Conservation (phyloP, 768 basidiomycete genomes). For the Mycena filopes region DNA sequence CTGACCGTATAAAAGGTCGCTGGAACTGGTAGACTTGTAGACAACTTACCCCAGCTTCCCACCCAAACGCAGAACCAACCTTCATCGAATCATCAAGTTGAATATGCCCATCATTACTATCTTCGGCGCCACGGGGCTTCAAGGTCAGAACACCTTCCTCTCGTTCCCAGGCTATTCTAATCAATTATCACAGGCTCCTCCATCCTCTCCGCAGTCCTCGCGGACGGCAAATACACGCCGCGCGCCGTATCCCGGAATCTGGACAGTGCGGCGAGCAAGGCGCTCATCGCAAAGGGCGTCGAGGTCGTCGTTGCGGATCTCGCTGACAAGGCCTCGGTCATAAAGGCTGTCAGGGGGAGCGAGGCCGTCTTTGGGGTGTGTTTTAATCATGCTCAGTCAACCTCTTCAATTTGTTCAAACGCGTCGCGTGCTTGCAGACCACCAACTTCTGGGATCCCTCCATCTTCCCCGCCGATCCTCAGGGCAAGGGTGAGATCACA, state of each 20-base stretch:
- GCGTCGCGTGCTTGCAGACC: background rate
- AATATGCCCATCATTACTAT: conserved; percentile 11
- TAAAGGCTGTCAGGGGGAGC: conserved; percentile 29
- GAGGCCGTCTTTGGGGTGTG: conserved; percentile 35
- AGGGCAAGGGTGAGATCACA: conserved; percentile 33
- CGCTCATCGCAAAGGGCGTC: conserved; percentile 16
- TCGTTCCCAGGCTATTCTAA: background rate
- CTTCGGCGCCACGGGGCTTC: conserved; percentile 18
- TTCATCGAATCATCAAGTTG: no score
- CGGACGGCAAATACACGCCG: conserved; percentile 32
- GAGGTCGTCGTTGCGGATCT: conserved; percentile 34
- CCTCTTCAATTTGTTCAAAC: no score
- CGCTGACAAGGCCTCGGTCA: conserved; percentile 21
- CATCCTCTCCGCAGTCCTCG: conserved; percentile 27
- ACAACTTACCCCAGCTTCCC: no score
- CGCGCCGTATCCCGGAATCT: conserved; percentile 33
- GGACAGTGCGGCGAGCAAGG: conserved; percentile 16
- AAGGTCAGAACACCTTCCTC: background rate
- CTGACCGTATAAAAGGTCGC: no score
- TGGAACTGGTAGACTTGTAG: no score
- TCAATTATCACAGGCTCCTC: background rate
- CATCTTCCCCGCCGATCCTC: conserved; percentile 28
- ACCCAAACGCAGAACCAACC: no score
- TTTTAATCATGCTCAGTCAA: background rate
- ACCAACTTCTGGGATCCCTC: conserved; percentile 40